Base-by-base conservation (phyloP, 257 asterid species). In the Oldenlandia corymbosa region DNA sequence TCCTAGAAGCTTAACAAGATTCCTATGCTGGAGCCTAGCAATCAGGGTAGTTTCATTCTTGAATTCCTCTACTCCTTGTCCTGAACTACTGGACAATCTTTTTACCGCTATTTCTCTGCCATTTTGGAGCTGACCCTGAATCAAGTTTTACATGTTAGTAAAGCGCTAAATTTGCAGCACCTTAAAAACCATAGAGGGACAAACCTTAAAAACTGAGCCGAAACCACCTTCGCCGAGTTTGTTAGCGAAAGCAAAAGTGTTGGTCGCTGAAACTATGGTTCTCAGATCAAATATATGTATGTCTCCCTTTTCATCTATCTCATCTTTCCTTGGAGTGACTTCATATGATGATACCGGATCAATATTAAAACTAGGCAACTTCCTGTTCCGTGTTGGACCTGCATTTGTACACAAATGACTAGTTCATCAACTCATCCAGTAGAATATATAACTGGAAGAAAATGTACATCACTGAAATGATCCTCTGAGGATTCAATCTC, bases 31-130 rank as follows among this genome's bases (percentile, higher is more conserved):
- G 52, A 75, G 74, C 58, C 63, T 71, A 12, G 80, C 74, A 50
- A 75, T 75, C 65, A 75, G 46, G 7, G 37, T 16, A 5, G 71
- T 60, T 59, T 75, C 80, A 43, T 75, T 75, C 65, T 75, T 71
- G 37, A 76, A 76, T 57, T 76, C 81, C 34, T 45, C 57, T 17
- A 59, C 7, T 10, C 81, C 81, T 68, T 76, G 81, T 7, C 81
- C 81, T 12, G 81, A 72, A 68, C 52, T 65, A 28, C 45, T 47
- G 27, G 81, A 72, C 48, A 72, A 75, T 45, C 81, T 72, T 32
- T 76, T 76, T 12, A 76, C 81, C 53, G 81, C 81, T 31, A 76
- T 47, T 37, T 76, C 71, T 61, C 10, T 12, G 32, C 81, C 75
- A 46, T 18, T 63, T 5, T n/a, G 34, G 2, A 76, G 63, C 14